Evolutionary conservation across 1,139 yeast species (phyloP), one percentile per base, ranked within the genome.

Genomic region (Wickerhamiella infanticola): DNA sequence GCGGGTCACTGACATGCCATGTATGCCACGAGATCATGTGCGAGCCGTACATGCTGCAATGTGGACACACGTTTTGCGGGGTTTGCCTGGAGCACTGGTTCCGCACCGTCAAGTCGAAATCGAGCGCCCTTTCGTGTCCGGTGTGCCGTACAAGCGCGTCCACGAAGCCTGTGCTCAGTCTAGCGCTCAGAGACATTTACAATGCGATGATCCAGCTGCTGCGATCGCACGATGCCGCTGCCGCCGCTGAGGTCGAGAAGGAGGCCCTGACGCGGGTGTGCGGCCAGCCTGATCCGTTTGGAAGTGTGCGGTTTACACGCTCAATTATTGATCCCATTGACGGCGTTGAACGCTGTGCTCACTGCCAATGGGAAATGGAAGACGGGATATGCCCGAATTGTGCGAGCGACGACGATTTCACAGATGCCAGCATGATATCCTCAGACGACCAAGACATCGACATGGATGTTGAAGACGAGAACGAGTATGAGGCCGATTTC

Each of bases 291-390:
- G 5, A 58, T 1, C 54, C 77, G 35, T 77, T 75, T 61, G 74
- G 71, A 1, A 69, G 68, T 33, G 58, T 72, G 5, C 29, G 33
- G 3, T 80, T 80, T 59, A 62, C 67, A 24, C 57, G 56, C 37
- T 62, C 72, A 25, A 73, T 79, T 0, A 59, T 3, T 83, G 76
- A 51, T 72, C 68, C 45, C 78, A 77, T 11, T 26, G 95, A 84
- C 58, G 90, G 88, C 1, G 86, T 84, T 5, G 76, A 81, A 0
- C 64, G 94, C 47, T 84, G 95, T 58, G 76, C 84, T 2, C 70
- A 73, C 47, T 84, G 95, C 59, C 84, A 78, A 55, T 83, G 94
- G 94, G 94, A 84, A 58, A 77, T 81, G 3, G 72, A 68, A 51
- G 79, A 80, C 0, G 62, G 67, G 4, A 63, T 60, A 37, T 79